Conservation (phyloP, 768 basidiomycete genomes). For the Lentinula raphanica region DNA sequence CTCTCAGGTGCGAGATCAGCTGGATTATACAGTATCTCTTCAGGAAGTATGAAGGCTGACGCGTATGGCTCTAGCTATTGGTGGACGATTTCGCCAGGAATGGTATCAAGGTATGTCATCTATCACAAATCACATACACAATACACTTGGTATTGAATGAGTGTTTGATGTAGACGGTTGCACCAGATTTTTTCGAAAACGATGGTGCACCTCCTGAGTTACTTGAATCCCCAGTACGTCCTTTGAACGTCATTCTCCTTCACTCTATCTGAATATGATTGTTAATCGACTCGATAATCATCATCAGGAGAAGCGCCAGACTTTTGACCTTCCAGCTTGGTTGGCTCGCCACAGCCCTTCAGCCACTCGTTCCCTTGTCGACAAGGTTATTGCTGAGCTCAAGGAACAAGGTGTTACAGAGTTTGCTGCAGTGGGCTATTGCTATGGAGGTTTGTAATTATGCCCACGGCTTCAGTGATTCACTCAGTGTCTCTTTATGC, state of each 20-base stretch:
- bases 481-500: not conserved
- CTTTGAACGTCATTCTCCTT: not conserved
- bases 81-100: conserved; percentile 12
- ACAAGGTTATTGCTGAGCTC: conserved; percentile 53
- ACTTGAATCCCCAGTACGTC: not conserved
- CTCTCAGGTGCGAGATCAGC: conserved; percentile 11
- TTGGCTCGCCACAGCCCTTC: conserved; percentile 27
- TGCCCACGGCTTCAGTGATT: not conserved
- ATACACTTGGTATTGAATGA: too few relatives aligned
- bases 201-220: conserved; percentile 10
- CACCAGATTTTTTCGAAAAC: conserved; percentile 8
- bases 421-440: conserved; percentile 63
- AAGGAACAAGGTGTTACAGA: conserved; percentile 52
- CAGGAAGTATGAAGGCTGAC: too few relatives aligned
- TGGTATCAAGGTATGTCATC: conserved; percentile 8
- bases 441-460: conserved; percentile 51
- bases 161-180: conserved; percentile 6
- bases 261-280: too few relatives aligned
- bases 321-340: not conserved
- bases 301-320: not conserved
- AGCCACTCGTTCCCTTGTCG: conserved; percentile 40
- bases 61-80: conserved; percentile 5
- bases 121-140: not conserved
- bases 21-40: too few relatives aligned
- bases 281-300: not conserved